phyloP scores from a whole-genome alignment of 2,329 filamentous ascomycete genomes.

The Claviceps purpurea region DNA sequence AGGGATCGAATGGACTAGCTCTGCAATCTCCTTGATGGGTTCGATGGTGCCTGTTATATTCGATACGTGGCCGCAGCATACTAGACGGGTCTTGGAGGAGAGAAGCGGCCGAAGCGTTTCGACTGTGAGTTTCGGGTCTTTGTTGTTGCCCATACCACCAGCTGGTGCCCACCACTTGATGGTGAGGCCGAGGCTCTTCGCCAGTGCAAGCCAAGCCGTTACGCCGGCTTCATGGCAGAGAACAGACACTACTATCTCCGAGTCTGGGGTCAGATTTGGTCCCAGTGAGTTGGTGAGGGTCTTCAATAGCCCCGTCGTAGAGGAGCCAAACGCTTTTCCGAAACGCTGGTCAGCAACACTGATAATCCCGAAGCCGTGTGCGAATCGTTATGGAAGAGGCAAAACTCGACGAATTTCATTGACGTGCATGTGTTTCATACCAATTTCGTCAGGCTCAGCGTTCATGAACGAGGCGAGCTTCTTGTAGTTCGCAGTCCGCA shows the following conservation, averaged over 20 bases:
- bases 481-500: conserved; percentile 6
- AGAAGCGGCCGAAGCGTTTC: conserved; percentile 46
- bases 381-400: not conserved
- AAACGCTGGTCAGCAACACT: not conserved
- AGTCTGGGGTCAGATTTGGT: conserved; percentile 17
- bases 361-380: not conserved
- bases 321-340: conserved; percentile 48
- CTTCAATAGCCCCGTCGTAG: conserved; percentile 63
- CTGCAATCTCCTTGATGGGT: conserved; percentile 38
- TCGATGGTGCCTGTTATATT: conserved; percentile 61
- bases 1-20: conserved; percentile 31
- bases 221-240: conserved; percentile 72
- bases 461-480: not conserved
- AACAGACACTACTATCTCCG: conserved; percentile 54
- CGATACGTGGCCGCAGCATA: conserved; percentile 60
- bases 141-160: conserved; percentile 6
- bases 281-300: conserved; percentile 46
- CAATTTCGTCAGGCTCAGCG: not conserved
- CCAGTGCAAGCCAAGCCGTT: conserved; percentile 58
- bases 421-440: not conserved
- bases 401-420: not conserved
- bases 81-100: conserved; percentile 50
- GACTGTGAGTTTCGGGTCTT: conserved; percentile 30
- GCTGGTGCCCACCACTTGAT: conserved; percentile 58
- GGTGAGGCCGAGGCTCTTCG: conserved; percentile 42